Evolutionary conservation across 345 rosid species (phyloP).

Genomic region (Rhodamnia argentea): DNA sequence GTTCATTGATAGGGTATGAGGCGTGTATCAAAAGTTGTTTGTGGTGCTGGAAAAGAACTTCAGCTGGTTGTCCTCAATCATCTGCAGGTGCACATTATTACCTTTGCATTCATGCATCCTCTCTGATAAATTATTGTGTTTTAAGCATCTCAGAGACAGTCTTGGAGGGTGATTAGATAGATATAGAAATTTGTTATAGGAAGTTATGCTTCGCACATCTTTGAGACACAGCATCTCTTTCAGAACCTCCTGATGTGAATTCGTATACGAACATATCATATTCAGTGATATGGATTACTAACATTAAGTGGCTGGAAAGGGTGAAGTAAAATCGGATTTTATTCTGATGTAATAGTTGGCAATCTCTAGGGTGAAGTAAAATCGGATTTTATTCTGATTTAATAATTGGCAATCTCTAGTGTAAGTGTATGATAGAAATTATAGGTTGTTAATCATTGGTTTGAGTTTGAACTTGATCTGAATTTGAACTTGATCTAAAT

Average conservation of each 20-base stretch:
- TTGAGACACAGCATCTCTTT: background rate
- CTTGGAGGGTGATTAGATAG: background rate
- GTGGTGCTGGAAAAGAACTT: constrained; percentile 93
- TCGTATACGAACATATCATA: background rate
- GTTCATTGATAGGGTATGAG: constrained; percentile 55
- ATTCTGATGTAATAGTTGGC: background rate
- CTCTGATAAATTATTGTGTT: background rate
- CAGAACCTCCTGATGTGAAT: background rate
- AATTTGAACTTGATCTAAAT: background rate
- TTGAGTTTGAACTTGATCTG: no score
- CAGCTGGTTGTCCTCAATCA: constrained; percentile 75
- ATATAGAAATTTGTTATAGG: background rate
- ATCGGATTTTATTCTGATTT: no score
- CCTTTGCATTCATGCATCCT: constrained; percentile 1
- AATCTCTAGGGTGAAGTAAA: no score
- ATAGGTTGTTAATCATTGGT: background rate
- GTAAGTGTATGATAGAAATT: background rate
- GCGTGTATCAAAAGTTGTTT: constrained; percentile 69
- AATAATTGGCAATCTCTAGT: background rate
- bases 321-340: background rate
- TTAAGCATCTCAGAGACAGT: no score
- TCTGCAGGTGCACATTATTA: constrained; percentile 54
- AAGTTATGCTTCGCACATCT: background rate
- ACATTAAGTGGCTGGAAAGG: background rate
- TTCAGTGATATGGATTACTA: background rate